phyloP scores from a whole-genome alignment of 2,329 filamentous ascomycete species.

The Pezicula radicicola region DNA sequence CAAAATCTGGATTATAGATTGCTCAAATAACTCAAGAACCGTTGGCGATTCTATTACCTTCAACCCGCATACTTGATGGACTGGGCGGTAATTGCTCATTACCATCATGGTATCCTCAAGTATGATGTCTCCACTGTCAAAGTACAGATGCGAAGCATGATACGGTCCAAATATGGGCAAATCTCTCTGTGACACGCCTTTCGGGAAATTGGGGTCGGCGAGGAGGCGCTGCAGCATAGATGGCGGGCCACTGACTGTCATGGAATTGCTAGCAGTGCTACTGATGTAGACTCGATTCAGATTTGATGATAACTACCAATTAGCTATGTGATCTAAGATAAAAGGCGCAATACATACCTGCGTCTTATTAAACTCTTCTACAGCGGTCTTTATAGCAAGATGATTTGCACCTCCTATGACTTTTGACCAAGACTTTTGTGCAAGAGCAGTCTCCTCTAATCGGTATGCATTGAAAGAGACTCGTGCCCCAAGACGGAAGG shows the following conservation, averaged over 20 bases:
- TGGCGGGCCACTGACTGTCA: constrained; percentile 19
- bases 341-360: not conserved
- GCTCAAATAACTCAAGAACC: too few species aligned
- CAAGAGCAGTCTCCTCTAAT: constrained; percentile 9
- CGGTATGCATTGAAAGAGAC: constrained; percentile 24
- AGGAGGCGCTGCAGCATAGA: not conserved
- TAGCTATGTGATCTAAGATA: too few species aligned
- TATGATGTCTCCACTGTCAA: too few species aligned
- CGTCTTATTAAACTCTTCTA: constrained; percentile 14
- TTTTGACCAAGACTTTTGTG: constrained; percentile 16
- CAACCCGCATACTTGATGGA: constrained; percentile 9
- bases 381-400: constrained; percentile 6
- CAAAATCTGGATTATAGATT: too few species aligned
- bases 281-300: constrained; percentile 17
- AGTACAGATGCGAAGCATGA: constrained; percentile 27
- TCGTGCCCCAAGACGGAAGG: constrained; percentile 27
- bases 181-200: constrained; percentile 3
- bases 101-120: too few species aligned
- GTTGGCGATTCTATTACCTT: too few species aligned
- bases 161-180: constrained; percentile 12
- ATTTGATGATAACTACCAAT: not conserved
- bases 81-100: not conserved
- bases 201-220: constrained; percentile 8
- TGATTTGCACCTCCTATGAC: constrained; percentile 8
- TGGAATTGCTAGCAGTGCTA: constrained; percentile 9